Base-by-base conservation (phyloP, 1,284 basidiomycete genomes). In the Butyriboletus appendiculatus region DNA sequence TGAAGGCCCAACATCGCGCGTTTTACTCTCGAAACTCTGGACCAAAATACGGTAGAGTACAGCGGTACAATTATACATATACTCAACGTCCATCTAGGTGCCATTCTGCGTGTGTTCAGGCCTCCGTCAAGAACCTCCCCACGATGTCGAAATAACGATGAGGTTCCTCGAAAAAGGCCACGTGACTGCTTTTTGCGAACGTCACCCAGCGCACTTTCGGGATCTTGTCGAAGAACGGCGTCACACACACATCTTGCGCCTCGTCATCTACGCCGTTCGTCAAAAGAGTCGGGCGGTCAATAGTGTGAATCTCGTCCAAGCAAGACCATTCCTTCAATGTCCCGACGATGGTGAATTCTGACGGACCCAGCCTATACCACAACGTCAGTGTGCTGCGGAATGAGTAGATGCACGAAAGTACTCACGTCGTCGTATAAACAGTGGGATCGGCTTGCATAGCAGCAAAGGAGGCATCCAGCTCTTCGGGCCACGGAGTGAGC, bases 261-360 rank as follows among this genome's bases (percentile, higher is more conserved):
- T 65, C 62, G 24, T 77, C 74, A 3, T 66, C 52, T 11, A 33
- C 51, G 0, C 71, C 69, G 33, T 73, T 72, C 16, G 70, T 59
- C 14, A 78, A 30, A 4, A 77, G 63, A 2, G 74, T 75, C 1
- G 66, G 59, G 8, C 55, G 60, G 0, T 24, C 34, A 34, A 78
- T 75, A 1, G 63, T 67, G 43, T 69, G 69, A 1, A 75, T 60
- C 18, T 65, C 58, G 43, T 71, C 67, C 8, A 70, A 43, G 47
- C 68, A 65, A 15, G 67, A 62, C 73, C 72, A 75, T 12, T 57
- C 53, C 51, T 70, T 73, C 42, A 74, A 51, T 3, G 60, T 62
- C 7, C 60, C 74, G 15, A 58, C 51, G 28, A 66, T 59, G 18
- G 61, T 60, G 43, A 73, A 70, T 46, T 73, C 68, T 1, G 62